Conservation (phyloP, 2,329 filamentous ascomycete genomes). For the Fusarium sp. region DNA sequence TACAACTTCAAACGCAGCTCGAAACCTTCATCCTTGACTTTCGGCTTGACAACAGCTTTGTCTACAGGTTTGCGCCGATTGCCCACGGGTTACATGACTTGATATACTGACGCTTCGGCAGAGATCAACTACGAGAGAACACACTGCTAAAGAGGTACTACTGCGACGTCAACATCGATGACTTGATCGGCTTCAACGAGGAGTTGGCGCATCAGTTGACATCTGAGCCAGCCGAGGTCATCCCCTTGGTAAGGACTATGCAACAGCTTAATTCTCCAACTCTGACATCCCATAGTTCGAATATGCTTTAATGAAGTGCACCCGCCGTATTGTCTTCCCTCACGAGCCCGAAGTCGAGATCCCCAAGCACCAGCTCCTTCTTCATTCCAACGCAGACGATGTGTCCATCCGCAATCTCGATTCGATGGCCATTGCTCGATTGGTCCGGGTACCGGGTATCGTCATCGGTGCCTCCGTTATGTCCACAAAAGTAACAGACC, state of each 20-base stretch:
- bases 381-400: conserved; percentile 90
- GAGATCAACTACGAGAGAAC: conserved; percentile 96
- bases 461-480: conserved; percentile 98
- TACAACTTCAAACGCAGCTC: conserved; percentile 80
- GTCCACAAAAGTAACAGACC: conserved; percentile 90
- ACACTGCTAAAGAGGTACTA: conserved; percentile 93
- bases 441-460: conserved; percentile 97
- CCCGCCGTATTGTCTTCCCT: conserved; percentile 91
- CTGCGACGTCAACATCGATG: conserved; percentile 95
- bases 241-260: conserved; percentile 78
- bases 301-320: conserved; percentile 87
- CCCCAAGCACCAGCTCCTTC: conserved; percentile 91
- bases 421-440: conserved; percentile 88
- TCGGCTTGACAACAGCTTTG: conserved; percentile 90
- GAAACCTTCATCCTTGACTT: conserved; percentile 95
- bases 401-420: conserved; percentile 95
- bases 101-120: conserved; percentile 51
- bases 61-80: conserved; percentile 80
- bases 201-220: conserved; percentile 90
- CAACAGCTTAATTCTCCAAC: no score
- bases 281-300: conserved; percentile 75
- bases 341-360: conserved; percentile 73
- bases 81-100: background rate
- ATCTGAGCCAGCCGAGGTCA: conserved; percentile 90
- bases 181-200: conserved; percentile 96